Evolutionary conservation across 805 yeast genomes (phyloP).

Genomic region (Scheffersomyces stipitis): DNA sequence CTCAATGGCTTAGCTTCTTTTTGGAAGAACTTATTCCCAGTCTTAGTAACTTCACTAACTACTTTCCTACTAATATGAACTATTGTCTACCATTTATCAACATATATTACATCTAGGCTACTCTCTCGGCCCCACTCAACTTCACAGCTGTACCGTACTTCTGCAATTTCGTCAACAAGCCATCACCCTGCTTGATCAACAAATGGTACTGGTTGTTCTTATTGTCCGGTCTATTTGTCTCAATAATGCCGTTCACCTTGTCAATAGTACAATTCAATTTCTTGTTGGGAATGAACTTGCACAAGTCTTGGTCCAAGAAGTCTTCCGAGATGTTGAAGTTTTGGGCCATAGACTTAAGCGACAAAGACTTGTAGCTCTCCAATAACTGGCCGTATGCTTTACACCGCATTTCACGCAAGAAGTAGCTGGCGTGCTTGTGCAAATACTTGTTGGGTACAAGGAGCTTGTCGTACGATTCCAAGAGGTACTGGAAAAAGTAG

Average conservation of each 20-base stretch:
- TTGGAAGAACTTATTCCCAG: too few relatives aligned
- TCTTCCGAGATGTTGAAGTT: conserved; percentile 88
- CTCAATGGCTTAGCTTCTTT: too few relatives aligned
- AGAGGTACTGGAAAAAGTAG: conserved; percentile 70
- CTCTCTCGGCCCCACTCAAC: conserved; percentile 85
- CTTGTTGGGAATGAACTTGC: conserved; percentile 89
- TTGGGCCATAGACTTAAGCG: conserved; percentile 89
- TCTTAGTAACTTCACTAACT: too few relatives aligned
- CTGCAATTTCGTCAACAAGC: conserved; percentile 87
- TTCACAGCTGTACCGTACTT: conserved; percentile 97
- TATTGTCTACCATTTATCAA: too few relatives aligned
- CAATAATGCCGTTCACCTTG: conserved; percentile 90
- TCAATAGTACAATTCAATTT: conserved; percentile 95
- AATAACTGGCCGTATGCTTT: conserved; percentile 92
- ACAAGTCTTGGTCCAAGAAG: conserved; percentile 82
- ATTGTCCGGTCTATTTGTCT: conserved; percentile 94
- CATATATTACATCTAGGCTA: conserved; percentile 16
- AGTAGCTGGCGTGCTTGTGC: conserved; percentile 76
- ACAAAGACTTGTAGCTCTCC: conserved; percentile 90
- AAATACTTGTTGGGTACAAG: conserved; percentile 64
- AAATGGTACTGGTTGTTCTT: conserved; percentile 91
- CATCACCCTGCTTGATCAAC: conserved; percentile 89
- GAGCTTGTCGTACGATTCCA: conserved; percentile 74
- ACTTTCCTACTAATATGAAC: too few relatives aligned
- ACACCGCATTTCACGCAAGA: conserved; percentile 89